These are phyloP conservation scores for Pittosporum tobira DNA, from an alignment of 129 eudicot species.

Conservation along the genomic window DNA sequence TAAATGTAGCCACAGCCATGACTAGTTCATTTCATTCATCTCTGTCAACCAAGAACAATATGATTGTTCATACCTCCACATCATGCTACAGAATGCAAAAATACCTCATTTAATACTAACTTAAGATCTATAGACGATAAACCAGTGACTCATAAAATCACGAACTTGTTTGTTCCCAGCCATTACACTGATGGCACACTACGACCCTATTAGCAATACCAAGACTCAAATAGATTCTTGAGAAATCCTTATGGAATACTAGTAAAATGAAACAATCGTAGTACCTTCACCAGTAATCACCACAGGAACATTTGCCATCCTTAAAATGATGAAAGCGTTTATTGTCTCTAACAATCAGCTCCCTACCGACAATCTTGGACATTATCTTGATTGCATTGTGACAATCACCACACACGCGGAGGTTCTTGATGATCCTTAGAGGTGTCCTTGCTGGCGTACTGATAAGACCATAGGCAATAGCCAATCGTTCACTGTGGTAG, in stretches of 20 bases:
- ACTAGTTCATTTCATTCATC: too few relatives aligned
- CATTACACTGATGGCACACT: not conserved
- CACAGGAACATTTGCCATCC: not conserved
- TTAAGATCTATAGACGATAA: too few relatives aligned
- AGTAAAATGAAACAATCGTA: not conserved
- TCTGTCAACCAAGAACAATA: too few relatives aligned
- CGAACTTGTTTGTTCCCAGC: not conserved
- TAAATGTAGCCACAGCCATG: too few relatives aligned
- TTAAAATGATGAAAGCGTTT: not conserved
- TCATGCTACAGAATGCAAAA: too few relatives aligned
- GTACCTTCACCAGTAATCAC: not conserved
- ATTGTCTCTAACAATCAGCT: not conserved
- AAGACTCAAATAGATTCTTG: too few relatives aligned
- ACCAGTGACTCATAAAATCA: not conserved
- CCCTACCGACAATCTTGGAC: not conserved
- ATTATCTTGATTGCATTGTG: not conserved
- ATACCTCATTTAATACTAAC: too few relatives aligned
- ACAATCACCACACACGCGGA: not conserved
- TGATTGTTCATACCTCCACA: too few relatives aligned
- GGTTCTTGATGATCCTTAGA: not conserved
- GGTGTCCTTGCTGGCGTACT: not conserved
- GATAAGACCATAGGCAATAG: not conserved
- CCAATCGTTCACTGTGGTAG: not conserved
- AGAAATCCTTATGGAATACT: not conserved
- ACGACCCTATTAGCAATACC: not conserved